phyloP scores from a whole-genome alignment of 805 yeast species.

The Nadsonia fulvescens region DNA sequence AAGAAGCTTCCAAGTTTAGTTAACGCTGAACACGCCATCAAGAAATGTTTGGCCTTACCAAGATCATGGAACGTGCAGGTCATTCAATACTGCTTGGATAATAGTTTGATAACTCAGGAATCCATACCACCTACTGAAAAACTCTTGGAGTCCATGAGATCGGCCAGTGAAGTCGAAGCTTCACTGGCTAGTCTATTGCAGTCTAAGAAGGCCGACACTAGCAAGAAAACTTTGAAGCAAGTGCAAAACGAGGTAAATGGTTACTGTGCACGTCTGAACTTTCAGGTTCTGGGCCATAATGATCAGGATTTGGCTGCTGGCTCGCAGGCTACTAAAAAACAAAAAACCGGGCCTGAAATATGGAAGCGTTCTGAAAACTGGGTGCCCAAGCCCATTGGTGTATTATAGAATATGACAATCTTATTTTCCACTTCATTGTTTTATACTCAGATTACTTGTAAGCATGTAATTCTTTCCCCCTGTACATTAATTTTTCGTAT shows the following conservation, averaged over 20 bases:
- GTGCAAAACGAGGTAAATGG: conserved; percentile 7
- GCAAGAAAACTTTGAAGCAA: conserved; percentile 2
- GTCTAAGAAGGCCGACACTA: not conserved
- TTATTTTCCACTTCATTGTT: not conserved
- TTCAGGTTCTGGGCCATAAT: not conserved
- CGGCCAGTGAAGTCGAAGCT: conserved; percentile 5
- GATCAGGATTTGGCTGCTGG: not conserved
- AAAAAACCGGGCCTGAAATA: not conserved
- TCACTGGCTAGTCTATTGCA: conserved; percentile 1
- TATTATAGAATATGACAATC: conserved; percentile 4
- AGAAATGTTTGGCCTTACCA: conserved; percentile 2
- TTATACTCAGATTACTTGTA: not conserved
- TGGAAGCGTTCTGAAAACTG: conserved; percentile 9
- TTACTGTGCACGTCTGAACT: conserved; percentile 5
- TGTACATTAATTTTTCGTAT: no score
- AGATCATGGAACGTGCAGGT: conserved; percentile 6
- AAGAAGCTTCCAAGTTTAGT: conserved; percentile 2
- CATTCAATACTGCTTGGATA: conserved; percentile 1
- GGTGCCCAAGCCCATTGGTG: conserved; percentile 11
- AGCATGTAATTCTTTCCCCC: not conserved
- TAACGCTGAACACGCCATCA: conserved; percentile 1
- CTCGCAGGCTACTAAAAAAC: no score
- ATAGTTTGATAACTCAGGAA: conserved; percentile 3
- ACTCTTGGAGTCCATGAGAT: not conserved
- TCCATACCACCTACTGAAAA: not conserved